Evolutionary conservation across 2,329 filamentous ascomycete genomes (phyloP).

Genomic region (Chaetoscypha palmicola): DNA sequence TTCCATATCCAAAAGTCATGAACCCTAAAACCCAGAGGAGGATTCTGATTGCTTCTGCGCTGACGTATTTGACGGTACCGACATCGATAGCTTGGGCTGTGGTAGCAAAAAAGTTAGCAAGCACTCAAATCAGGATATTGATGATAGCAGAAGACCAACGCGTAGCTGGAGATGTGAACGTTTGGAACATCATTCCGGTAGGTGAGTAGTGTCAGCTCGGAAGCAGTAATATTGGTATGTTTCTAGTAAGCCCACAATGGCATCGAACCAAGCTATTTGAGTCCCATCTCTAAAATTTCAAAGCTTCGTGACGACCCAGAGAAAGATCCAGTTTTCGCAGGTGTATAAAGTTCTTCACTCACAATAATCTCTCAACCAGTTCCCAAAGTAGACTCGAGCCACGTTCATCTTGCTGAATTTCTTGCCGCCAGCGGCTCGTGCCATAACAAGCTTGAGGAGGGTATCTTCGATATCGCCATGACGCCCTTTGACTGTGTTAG

Average conservation of each 20-base stretch:
- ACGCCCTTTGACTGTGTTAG: conserved; percentile 47
- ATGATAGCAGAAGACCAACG: too few relatives aligned
- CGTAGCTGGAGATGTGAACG: too few relatives aligned
- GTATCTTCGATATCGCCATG: conserved; percentile 93
- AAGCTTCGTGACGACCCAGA: too few relatives aligned
- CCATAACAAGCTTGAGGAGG: conserved; percentile 63
- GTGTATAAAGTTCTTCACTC: conserved; percentile 5
- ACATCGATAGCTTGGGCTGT: conserved; percentile 82
- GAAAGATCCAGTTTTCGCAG: too few relatives aligned
- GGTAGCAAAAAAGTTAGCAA: conserved; percentile 11
- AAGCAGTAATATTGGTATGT: too few relatives aligned
- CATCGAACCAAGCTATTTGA: too few relatives aligned
- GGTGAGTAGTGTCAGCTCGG: too few relatives aligned
- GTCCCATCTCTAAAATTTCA: too few relatives aligned
- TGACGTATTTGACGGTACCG: conserved; percentile 84
- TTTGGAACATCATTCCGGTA: too few relatives aligned
- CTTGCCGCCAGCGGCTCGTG: conserved; percentile 57
- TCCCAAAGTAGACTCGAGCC: conserved; percentile 89
- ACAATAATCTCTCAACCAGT: conserved; percentile 88
- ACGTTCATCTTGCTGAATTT: conserved; percentile 86
- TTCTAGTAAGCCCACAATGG: too few relatives aligned
- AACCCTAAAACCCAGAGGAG: conserved; percentile 85
- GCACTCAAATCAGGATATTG: not conserved
- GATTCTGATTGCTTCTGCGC: conserved; percentile 83
- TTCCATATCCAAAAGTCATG: conserved; percentile 78